Evolutionary conservation across 805 yeast genomes (phyloP).

Genomic region (Barnettozyma sucrosica): DNA sequence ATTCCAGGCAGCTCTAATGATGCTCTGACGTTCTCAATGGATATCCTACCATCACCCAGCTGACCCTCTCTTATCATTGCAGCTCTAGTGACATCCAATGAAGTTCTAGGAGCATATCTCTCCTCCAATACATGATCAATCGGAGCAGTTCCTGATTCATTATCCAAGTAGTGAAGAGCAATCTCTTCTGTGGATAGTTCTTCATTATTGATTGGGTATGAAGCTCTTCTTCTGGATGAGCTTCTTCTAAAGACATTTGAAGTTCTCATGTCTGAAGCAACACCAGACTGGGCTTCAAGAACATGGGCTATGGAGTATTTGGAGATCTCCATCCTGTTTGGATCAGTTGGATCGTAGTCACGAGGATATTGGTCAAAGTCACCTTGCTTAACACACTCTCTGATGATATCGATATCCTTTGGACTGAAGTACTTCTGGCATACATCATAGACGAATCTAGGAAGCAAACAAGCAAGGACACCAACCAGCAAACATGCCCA

Average conservation of each 20-base stretch:
- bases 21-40: conserved; percentile 35
- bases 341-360: conserved; percentile 77
- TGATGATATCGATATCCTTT: conserved; percentile 62
- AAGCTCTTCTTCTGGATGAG: conserved; percentile 21
- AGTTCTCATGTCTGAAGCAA: conserved; percentile 25
- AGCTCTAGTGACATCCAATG: conserved; percentile 33
- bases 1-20: conserved; percentile 38
- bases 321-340: conserved; percentile 50
- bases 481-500: conserved; percentile 71
- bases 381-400: conserved; percentile 66
- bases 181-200: conserved; percentile 36
- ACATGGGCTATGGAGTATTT: conserved; percentile 34
- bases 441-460: conserved; percentile 60
- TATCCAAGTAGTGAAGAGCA: conserved; percentile 23
- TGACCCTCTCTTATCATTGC: conserved; percentile 33
- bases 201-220: conserved; percentile 22
- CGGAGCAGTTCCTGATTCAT: neutral
- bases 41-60: conserved; percentile 32
- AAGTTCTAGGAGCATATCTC: conserved; percentile 27
- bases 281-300: conserved; percentile 22
- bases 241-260: conserved; percentile 35
- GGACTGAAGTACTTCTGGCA: conserved; percentile 50
- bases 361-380: conserved; percentile 61
- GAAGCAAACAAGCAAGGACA: conserved; percentile 56
- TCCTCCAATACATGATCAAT: conserved; percentile 1